Evolutionary conservation across 768 basidiomycete genomes (phyloP).

Genomic region (Strobilomyces confusus): DNA sequence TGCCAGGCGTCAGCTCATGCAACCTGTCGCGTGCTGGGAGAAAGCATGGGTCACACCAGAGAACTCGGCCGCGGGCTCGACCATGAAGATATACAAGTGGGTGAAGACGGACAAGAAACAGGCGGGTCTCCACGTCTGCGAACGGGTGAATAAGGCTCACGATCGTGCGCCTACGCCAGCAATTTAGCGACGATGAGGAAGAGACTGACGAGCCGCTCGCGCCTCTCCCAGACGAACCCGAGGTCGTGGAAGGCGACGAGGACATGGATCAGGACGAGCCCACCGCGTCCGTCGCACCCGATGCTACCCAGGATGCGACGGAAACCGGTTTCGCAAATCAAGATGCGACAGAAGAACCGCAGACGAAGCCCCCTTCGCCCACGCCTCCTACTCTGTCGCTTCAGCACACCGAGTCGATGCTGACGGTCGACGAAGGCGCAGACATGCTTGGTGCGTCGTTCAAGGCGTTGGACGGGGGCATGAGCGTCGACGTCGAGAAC

Average conservation of each 20-base stretch:
- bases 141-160: not conserved
- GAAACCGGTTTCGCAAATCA: slow-evolving; percentile 34
- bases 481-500: slow-evolving; percentile 37
- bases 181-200: slow-evolving; percentile 86
- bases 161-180: slow-evolving; percentile 40
- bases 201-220: slow-evolving; percentile 76
- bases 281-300: slow-evolving; percentile 38
- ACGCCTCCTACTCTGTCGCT: slow-evolving; percentile 62
- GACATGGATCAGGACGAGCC: slow-evolving; percentile 70
- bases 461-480: slow-evolving; percentile 47
- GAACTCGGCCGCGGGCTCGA: slow-evolving; percentile 49
- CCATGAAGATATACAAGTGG: slow-evolving; percentile 71
- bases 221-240: slow-evolving; percentile 74
- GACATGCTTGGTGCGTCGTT: slow-evolving; percentile 53
- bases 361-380: slow-evolving; percentile 63
- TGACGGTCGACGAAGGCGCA: slow-evolving; percentile 34
- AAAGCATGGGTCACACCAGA: slow-evolving; percentile 67
- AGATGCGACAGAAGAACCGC: slow-evolving; percentile 44
- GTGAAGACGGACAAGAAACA: slow-evolving; percentile 75
- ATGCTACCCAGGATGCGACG: slow-evolving; percentile 36
- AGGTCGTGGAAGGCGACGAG: slow-evolving; percentile 70
- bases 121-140: slow-evolving; percentile 38
- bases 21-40: slow-evolving; percentile 86
- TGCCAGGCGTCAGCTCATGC: slow-evolving; percentile 81
- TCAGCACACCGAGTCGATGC: slow-evolving; percentile 43